Evolutionary conservation across 352 stramenopile species (phyloP), one percentile per base, ranked within the genome.

Genomic region (Aphanomyces euteiches): DNA sequence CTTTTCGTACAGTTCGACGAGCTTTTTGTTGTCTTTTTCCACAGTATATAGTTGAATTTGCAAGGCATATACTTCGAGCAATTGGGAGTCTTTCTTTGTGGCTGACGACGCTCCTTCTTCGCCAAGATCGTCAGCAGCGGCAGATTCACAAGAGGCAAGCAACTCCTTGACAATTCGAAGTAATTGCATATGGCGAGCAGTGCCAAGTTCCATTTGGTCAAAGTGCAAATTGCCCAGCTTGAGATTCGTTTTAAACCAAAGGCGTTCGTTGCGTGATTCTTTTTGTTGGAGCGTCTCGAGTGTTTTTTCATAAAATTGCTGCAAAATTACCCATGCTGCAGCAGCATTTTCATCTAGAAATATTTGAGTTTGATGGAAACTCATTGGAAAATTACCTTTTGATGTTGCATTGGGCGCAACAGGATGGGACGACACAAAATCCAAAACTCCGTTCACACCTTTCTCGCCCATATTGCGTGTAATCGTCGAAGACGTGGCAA

Each of bases 241-340:
- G 8, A 98, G 72, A 73, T 96, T 98, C 28, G 92, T 98, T 78
- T 98, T 98, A 81, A 98, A 98, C 94, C 94, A 98, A 13, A 98
- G 67, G 3, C 94, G 83, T 82, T 95, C 85, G 59, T 93, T 95
- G 7, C 85, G 76, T 39, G 84, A 83, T 69, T 93, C 84, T 34
- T 93, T 92, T 54, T 73, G 48, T 40, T 73, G 57, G 54, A 93
- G 77, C 73, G 85, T 93, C 77, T 92, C 85, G 5, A 93, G 74
- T 63, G 85, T 95, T 58, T 81, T 92, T 77, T 95, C 85, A 73
- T 93, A 95, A 68, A 93, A 95, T 34, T 75, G 78, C 76, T 95
- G 85, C 34, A 93, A 65, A 59, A 93, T 89, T 68, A 90, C 84
- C 85, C 85, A 93, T 67, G 85, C 34, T 28, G 28, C 28, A 28